Conservation (phyloP, 768 basidiomycete species). For the Mycena belliarum region DNA sequence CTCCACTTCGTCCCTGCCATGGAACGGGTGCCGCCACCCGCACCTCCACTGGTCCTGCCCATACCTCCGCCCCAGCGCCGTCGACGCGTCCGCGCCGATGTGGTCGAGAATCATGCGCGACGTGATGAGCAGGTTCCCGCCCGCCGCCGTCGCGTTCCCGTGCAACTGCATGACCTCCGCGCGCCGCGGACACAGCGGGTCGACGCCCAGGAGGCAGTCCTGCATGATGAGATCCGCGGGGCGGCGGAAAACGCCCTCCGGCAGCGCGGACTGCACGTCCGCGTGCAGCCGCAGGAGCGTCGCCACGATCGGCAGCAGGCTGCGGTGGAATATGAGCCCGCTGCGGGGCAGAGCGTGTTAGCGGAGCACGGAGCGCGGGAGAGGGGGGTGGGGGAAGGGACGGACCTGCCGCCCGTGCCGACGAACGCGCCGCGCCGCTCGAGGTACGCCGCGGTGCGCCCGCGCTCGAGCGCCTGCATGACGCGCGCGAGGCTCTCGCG, state of each 20-base stretch:
- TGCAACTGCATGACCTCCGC: constrained; percentile 10
- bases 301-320: constrained; percentile 35
- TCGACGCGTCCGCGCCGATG: constrained; percentile 40
- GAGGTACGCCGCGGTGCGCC: neutral
- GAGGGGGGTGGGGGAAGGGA: neutral
- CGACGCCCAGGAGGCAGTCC: constrained; percentile 41
- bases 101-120: constrained; percentile 45
- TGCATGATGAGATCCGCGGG: constrained; percentile 43
- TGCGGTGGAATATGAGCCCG: constrained; percentile 42
- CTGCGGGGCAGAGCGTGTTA: constrained; percentile 24
- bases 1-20: constrained; percentile 36
- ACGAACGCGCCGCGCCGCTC: constrained; percentile 39
- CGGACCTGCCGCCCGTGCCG: constrained; percentile 43
- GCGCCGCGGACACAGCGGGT: constrained; percentile 37
- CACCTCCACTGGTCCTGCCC: constrained; percentile 42
- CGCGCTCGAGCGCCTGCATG: constrained; percentile 13
- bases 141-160: neutral
- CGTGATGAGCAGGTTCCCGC: constrained; percentile 37
- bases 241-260: constrained; percentile 29
- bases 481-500: neutral
- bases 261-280: constrained; percentile 28
- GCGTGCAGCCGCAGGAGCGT: constrained; percentile 35
- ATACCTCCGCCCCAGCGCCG: constrained; percentile 30
- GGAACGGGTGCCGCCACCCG: constrained; percentile 48
- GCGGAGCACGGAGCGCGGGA: neutral